Conservation (phyloP, 108 stramenopile genomes). For the Cyclotella choctawhatcheeana region DNA sequence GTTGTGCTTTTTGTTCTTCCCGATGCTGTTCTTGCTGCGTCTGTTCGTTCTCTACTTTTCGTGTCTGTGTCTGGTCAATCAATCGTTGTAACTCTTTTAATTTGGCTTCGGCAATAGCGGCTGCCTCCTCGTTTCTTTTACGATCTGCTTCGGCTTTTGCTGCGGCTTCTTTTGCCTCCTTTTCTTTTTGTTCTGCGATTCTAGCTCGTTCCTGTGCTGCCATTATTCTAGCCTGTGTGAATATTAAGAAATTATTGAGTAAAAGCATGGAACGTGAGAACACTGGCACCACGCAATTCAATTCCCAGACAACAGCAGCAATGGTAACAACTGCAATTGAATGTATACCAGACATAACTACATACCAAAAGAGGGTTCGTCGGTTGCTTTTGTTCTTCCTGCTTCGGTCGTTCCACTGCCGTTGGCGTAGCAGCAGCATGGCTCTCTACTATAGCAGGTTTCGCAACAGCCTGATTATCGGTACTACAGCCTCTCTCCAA, state of each 20-base stretch:
- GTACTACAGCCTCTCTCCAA: too few relatives aligned
- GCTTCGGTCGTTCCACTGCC: too few relatives aligned
- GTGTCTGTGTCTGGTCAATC: background rate
- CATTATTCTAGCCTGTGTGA: conserved; percentile 76
- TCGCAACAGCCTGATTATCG: background rate
- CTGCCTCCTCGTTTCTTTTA: conserved; percentile 15
- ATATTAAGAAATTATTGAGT: background rate
- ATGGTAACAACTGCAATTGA: too few relatives aligned
- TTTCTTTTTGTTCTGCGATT: conserved; percentile 45
- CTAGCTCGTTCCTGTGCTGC: conserved; percentile 84
- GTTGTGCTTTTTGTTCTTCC: conserved; percentile 16
- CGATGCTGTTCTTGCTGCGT: conserved; percentile 15
- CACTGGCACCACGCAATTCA: background rate
- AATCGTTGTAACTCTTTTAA: conserved; percentile 5
- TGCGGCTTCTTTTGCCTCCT: conserved; percentile 26
- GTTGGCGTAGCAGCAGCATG: conserved; percentile 29
- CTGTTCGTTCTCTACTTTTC: background rate
- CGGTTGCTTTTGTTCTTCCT: conserved; percentile 27
- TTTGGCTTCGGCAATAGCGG: conserved; percentile 11
- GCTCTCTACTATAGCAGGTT: too few relatives aligned
- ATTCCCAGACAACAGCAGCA: too few relatives aligned
- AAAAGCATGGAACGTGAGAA: too few relatives aligned
- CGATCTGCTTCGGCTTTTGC: conserved; percentile 35
- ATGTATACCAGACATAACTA: too few relatives aligned
- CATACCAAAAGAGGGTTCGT: too few relatives aligned